A percentile compares a stretch with the other conserved stretches of the same genome.
Evolutionary conservation across 176 grass and related monocot genomes (phyloP).

Genomic region (Zoysia japonica): DNA sequence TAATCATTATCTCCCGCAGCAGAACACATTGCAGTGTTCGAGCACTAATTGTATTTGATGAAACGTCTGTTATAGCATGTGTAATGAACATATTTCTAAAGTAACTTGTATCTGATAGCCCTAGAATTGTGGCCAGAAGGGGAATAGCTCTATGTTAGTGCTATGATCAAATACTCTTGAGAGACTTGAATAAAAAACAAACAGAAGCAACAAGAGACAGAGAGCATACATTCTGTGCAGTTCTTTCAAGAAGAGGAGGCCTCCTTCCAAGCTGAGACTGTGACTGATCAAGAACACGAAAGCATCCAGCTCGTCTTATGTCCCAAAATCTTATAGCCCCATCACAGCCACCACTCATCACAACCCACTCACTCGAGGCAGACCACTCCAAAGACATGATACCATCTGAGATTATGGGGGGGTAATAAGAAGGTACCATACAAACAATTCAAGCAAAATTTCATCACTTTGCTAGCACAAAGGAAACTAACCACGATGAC

Average conservation of each 20-base stretch:
- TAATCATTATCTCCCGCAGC: slow-evolving; percentile 7
- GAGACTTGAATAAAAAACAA: slow-evolving; percentile 2
- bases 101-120: neutral
- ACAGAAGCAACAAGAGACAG: neutral
- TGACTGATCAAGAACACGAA: slow-evolving; percentile 84
- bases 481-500: slow-evolving; percentile 82
- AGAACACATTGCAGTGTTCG: slow-evolving; percentile 19
- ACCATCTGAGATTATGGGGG: slow-evolving; percentile 64
- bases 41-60: slow-evolving; percentile 24
- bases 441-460: slow-evolving; percentile 15
- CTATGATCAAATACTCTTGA: slow-evolving; percentile 8
- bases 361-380: slow-evolving; percentile 75
- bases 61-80: neutral
- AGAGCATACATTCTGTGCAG: slow-evolving; percentile 47
- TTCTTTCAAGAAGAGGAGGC: slow-evolving; percentile 54
- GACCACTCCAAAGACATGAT: slow-evolving; percentile 97
- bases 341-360: slow-evolving; percentile 82
- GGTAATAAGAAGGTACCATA: slow-evolving; percentile 45
- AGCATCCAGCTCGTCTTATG: slow-evolving; percentile 87
- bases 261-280: slow-evolving; percentile 74
- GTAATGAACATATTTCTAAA: slow-evolving; percentile 23
- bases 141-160: slow-evolving; percentile 1
- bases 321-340: slow-evolving; percentile 98
- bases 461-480: slow-evolving; percentile 21
- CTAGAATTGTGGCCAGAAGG: slow-evolving; percentile 4